Evolutionary conservation across 805 yeast genomes (phyloP), one percentile per base, ranked within the genome.

Genomic region (Grigorovia transvaalensis): DNA sequence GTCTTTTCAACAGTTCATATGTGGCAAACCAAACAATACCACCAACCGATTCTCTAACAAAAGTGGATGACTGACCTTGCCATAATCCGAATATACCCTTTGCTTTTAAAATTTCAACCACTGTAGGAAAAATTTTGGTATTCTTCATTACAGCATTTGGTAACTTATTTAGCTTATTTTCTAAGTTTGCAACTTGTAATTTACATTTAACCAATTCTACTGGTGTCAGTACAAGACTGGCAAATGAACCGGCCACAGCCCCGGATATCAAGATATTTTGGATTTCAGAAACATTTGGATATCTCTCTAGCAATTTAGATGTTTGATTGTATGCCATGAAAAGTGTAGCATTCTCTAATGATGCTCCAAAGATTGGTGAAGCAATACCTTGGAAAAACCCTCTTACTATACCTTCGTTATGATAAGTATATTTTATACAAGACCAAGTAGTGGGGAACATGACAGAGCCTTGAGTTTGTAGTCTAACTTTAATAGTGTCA

Each of bases 1-100:
- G 46, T n/a, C 55, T 55, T 53, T 74, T 72, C 56, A 79, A 70
- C 46, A 75, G 69, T 63, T 89, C 96, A 65, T 89, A 89, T 17
- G 93, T 79, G 0, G 96, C 91, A 70, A 90, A 90, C 97, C 97
- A 90, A 1, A 91, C 82, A 4, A 95, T 87, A 1, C 96, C 86
- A 8, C 97, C 97, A 30, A 89, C 84, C 42, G 87, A 76, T 64
- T 90, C 98, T 59, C 97, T 76, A 1, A 86, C 56, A 47, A 88
- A 69, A 0, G 98, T 90, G 19, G 93, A 82, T 0, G 81, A 71
- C 57, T 89, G 89, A 1, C 98, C 98, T 56, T 79, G 79, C 96
- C 96, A 90, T 54, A 90, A 73, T 0, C 96, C 96, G 9, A 58
- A 45, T 0, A 87, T 7, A 0, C 97, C 96, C 15, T 75, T 72